phyloP scores from a whole-genome alignment of 371 early-diverging fungal species.

The Mortierella sp. region DNA sequence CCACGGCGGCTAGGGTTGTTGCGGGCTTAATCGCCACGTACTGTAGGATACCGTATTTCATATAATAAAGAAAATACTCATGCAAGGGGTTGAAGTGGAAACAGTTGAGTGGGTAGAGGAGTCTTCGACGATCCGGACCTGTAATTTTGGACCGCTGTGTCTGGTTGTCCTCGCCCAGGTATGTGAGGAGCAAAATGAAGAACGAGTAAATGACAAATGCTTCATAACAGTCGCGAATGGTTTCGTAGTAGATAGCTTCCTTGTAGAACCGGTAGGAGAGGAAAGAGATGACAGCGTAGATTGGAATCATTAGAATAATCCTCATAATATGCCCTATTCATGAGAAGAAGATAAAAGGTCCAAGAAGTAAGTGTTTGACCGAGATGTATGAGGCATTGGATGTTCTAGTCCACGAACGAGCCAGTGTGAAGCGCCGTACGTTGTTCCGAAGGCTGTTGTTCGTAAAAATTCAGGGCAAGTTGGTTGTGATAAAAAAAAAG shows the following conservation, averaged over 20 bases:
- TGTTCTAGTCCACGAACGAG: not conserved
- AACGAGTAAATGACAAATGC: slow-evolving; percentile 63
- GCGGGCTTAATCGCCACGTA: slow-evolving; percentile 66
- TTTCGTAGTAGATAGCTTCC: slow-evolving; percentile 63
- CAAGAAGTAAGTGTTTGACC: not conserved
- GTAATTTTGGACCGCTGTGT: slow-evolving; percentile 39
- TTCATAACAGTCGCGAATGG: slow-evolving; percentile 69
- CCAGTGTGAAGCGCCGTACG: slow-evolving; percentile 15
- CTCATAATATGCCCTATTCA: slow-evolving; percentile 56
- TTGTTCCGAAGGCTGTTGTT: slow-evolving; percentile 52
- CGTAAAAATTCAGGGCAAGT: not conserved
- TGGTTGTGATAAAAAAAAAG: not conserved
- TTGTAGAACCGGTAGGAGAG: slow-evolving; percentile 65
- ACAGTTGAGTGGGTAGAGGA: slow-evolving; percentile 66
- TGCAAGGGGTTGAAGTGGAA: slow-evolving; percentile 62
- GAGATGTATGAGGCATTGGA: slow-evolving; percentile 11
- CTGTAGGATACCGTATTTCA: slow-evolving; percentile 65
- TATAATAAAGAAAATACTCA: slow-evolving; percentile 58
- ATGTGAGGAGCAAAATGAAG: slow-evolving; percentile 62
- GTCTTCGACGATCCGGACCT: slow-evolving; percentile 38
- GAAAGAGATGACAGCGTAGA: slow-evolving; percentile 68
- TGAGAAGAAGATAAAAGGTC: not conserved
- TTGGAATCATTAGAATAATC: slow-evolving; percentile 69
- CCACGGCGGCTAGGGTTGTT: slow-evolving; percentile 36
- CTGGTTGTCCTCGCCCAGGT: slow-evolving; percentile 55